Percentiles rank a stretch among this genome's conserved stretches.
These are phyloP conservation scores for Acacia pycnantha DNA, from an alignment of 331 rosid species.

Conservation along the genomic window DNA sequence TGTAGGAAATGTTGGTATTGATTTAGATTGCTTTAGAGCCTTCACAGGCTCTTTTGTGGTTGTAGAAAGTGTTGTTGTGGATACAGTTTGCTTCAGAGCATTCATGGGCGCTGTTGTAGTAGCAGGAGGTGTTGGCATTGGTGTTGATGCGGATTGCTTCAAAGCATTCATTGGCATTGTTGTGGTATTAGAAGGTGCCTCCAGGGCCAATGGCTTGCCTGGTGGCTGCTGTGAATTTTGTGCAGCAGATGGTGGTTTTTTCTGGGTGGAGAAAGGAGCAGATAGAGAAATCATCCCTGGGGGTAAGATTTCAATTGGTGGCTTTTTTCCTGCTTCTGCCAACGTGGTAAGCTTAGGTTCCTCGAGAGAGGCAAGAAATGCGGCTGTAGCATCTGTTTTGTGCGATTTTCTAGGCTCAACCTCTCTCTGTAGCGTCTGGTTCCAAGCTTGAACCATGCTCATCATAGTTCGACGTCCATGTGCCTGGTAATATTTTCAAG, in stretches of 20 bases:
- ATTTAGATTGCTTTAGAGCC: not conserved
- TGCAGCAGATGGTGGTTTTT: constrained; percentile 74
- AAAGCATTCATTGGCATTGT: not conserved
- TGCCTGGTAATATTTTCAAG: constrained; percentile 56
- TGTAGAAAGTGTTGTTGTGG: not conserved
- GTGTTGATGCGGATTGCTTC: constrained; percentile 35
- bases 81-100: not conserved
- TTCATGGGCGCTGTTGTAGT: not conserved
- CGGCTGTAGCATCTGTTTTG: constrained; percentile 84
- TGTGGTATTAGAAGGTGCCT: constrained; percentile 64
- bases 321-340: constrained; percentile 89
- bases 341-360: constrained; percentile 90
- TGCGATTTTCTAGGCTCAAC: constrained; percentile 65
- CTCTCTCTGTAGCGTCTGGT: constrained; percentile 86
- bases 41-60: not conserved
- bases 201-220: constrained; percentile 68
- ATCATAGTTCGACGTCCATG: constrained; percentile 92
- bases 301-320: constrained; percentile 88
- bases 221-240: constrained; percentile 60
- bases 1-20: not conserved
- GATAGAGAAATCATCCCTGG: constrained; percentile 83
- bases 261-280: constrained; percentile 63
- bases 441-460: constrained; percentile 90
- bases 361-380: constrained; percentile 88
- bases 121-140: not conserved